Base-by-base conservation (phyloP, 1,284 basidiomycete species). In the Fomes fomentarius region DNA sequence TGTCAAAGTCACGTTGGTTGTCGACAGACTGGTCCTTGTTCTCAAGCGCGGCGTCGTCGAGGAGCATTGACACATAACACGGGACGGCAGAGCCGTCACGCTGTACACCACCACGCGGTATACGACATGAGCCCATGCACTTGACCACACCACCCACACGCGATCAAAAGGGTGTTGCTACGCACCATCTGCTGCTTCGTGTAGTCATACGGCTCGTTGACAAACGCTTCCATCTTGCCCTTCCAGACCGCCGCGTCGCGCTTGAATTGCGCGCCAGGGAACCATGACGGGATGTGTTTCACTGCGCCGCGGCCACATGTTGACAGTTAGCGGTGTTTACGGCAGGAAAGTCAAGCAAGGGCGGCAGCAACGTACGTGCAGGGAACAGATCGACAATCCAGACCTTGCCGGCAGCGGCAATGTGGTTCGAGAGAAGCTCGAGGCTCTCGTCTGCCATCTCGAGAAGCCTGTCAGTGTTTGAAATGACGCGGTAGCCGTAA, bases 321-420 rank as follows among this genome's bases (percentile, higher is more conserved):
- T n/a, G n/a, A n/a, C n/a, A 21, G 30, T 34, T 31, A 46, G 33
- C 22, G 35, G 22, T 9, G 8, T 28, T 37, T 43, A 37, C 39
- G 49, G 26, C 35, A 44, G 12, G 28, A 30, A 7, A n/a, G n/a
- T n/a, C n/a, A n/a, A n/a, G 17, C 28, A 10, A 22, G 8, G 24
- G 25, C 33, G 24, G 22, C 14, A 21, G 38, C 7, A 22, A 63
- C 64, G 45, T 45, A 65, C 64, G 45, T 12, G 56, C 38, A 14
- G 83, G 85, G 62, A 87, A 71, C 34, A 87, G 66, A 64, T 87
- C 86, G 50, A 89, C 87, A 0, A 82, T 79, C 86, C 86, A 89
- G 50, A 89, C 78, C 9, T 83, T 81, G 35, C 83, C 83, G 2
- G 82, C 82, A 2, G 81, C 78, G 2, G 85, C 81, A 58, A 89